Base-by-base conservation (phyloP, 768 basidiomycete genomes). In the Naematelia encephala region DNA sequence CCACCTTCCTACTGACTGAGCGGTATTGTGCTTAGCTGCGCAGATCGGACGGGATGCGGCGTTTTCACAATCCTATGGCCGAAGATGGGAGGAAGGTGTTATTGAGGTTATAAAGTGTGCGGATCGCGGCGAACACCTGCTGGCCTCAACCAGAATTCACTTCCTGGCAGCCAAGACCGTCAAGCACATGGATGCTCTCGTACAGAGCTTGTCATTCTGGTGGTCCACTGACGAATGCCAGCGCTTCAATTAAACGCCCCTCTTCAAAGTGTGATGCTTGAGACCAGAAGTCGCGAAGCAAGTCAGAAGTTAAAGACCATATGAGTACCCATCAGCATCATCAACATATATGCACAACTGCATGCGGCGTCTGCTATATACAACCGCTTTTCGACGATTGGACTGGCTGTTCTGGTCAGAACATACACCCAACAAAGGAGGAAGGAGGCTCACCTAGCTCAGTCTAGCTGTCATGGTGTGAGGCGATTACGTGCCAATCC, bases 11-110 rank as follows among this genome's bases (percentile, higher is more conserved):
- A 67, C 66, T 67, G 60, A 63, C 62, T 63, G 59, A 56, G 66
- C 66, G 66, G 59, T 48, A 67, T 62, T 39, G 51, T 48, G 55
- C 59, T 67, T 67, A 54, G 57, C 59, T 67, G 54, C 66, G 62
- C 66, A 67, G 62, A 67, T 63, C 66, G 59, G 66, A 67, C 66
- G 66, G 62, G 66, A 67, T 67, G 64, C 61, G 64, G 56, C 57
- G 55, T 56, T 67, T 67, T 67, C 59, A 51, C 54, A 39, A 59
- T 67, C 59, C 66, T 63, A 63, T 67, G 66, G 62, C 66, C 66
- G 66, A 63, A 62, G 66, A 67, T 67, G 55, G 19, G 22, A 46
- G 54, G 34, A 13, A 26, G 44, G 8, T 22, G 25, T 5, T 5
- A 13, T 44, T 44, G 45, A 47, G 27, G 25, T 22, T 25, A 12